Conservation (phyloP, 129 eudicot genomes). For the Ambrosia trifida region DNA sequence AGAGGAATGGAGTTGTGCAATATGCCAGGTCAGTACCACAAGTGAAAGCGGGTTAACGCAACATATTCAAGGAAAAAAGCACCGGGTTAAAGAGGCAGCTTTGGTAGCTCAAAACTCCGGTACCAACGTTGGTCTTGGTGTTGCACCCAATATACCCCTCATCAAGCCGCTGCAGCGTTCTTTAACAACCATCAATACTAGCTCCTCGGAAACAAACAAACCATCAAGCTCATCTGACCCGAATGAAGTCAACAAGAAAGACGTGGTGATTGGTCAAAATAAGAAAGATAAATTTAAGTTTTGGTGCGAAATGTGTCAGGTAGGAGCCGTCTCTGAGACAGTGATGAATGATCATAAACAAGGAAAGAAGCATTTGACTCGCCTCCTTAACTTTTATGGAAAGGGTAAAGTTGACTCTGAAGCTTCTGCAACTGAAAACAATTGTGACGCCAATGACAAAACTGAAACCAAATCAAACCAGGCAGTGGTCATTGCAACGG, state of each 20-base stretch:
- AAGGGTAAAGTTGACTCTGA: conserved; percentile 30
- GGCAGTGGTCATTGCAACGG: conserved; percentile 1
- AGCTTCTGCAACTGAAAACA: neutral
- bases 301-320: conserved; percentile 64
- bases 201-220: conserved; percentile 5
- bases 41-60: conserved; percentile 47
- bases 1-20: conserved; percentile 68
- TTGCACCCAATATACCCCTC: conserved; percentile 36
- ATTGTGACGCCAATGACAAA: neutral
- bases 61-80: conserved; percentile 68
- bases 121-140: conserved; percentile 45
- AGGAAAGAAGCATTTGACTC: conserved; percentile 53
- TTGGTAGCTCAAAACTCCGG: conserved; percentile 42
- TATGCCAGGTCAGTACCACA: conserved; percentile 65
- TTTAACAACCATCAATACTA: conserved; percentile 8
- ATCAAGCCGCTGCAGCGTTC: conserved; percentile 14
- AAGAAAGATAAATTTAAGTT: conserved; percentile 33
- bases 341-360: conserved; percentile 49
- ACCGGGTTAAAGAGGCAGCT: conserved; percentile 54
- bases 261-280: neutral
- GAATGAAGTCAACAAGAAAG: conserved; percentile 21
- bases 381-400: conserved; percentile 17
- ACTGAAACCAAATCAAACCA: neutral
- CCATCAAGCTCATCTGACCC: neutral
- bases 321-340: conserved; percentile 39